Evolutionary conservation across 2,329 filamentous ascomycete species (phyloP).

Genomic region (Apiospora saccharicola): DNA sequence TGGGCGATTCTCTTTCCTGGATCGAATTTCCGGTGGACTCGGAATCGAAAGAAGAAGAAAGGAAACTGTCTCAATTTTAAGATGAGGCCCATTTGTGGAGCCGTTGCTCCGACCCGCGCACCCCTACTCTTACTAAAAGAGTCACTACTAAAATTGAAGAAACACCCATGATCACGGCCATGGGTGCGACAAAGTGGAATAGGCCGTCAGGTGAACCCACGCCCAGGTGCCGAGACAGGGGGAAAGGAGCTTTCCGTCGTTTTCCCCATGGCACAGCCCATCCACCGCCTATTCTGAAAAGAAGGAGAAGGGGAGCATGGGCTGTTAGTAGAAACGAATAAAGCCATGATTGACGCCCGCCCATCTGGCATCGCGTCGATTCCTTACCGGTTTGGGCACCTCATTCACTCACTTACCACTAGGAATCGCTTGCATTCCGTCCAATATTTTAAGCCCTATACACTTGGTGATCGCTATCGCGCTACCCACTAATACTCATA

Average conservation of each 20-base stretch:
- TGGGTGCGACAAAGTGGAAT: neutral
- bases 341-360: slow-evolving; percentile 20
- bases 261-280: slow-evolving; percentile 13
- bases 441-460: neutral
- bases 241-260: neutral
- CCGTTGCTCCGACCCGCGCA: slow-evolving; percentile 2
- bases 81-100: slow-evolving; percentile 20
- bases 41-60: neutral
- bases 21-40: neutral
- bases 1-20: neutral
- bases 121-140: slow-evolving; percentile 1
- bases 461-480: neutral
- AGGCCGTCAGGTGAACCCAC: slow-evolving; percentile 9
- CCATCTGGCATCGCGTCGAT: slow-evolving; percentile 3
- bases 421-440: slow-evolving; percentile 18
- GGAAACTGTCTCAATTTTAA: slow-evolving; percentile 7
- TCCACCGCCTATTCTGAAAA: neutral
- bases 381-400: slow-evolving; percentile 19
- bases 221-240: neutral
- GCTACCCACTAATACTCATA: neutral
- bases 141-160: neutral
- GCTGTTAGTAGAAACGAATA: slow-evolving; percentile 6
- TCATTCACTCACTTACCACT: slow-evolving; percentile 1
- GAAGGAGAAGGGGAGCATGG: neutral
- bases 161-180: slow-evolving; percentile 5